Evolutionary conservation across 108 stramenopile species (phyloP).

Genomic region (Pseudonitzschia delicatissima): DNA sequence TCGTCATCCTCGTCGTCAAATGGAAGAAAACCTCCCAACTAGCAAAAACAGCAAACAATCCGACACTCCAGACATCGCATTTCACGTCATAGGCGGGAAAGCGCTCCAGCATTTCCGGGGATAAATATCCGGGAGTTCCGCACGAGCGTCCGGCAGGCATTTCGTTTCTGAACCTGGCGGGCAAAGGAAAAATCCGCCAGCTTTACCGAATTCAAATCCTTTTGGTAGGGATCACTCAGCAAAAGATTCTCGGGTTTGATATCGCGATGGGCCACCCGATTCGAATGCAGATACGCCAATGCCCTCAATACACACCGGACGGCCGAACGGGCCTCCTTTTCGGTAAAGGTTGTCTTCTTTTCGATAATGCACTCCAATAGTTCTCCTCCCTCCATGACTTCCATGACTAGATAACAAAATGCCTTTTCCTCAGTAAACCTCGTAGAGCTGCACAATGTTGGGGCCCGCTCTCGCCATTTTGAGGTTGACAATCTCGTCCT

Average conservation of each 20-base stretch:
- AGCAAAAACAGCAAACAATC: conserved; percentile 90
- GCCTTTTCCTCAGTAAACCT: conserved; percentile 64
- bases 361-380: conserved; percentile 90
- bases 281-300: conserved; percentile 79
- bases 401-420: conserved; percentile 80
- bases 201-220: conserved; percentile 77
- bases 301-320: conserved; percentile 62
- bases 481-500: conserved; percentile 68
- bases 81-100: conserved; percentile 79
- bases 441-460: conserved; percentile 79
- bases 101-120: conserved; percentile 90
- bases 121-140: conserved; percentile 94
- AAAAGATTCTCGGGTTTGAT: conserved; percentile 81
- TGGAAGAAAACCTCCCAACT: conserved; percentile 85
- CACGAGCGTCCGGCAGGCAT: conserved; percentile 86
- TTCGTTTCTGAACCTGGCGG: conserved; percentile 42
- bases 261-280: conserved; percentile 89
- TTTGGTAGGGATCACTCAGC: conserved; percentile 65
- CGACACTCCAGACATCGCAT: conserved; percentile 94
- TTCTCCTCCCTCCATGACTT: conserved; percentile 85
- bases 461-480: conserved; percentile 56
- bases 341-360: conserved; percentile 63
- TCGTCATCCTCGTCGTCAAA: conserved; percentile 73
- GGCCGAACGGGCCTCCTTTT: conserved; percentile 63
- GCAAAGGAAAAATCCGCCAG: conserved; percentile 98